Evolutionary conservation across 805 yeast species (phyloP), one percentile per base, ranked within the genome.

Genomic region (Lachancea dasiensis): DNA sequence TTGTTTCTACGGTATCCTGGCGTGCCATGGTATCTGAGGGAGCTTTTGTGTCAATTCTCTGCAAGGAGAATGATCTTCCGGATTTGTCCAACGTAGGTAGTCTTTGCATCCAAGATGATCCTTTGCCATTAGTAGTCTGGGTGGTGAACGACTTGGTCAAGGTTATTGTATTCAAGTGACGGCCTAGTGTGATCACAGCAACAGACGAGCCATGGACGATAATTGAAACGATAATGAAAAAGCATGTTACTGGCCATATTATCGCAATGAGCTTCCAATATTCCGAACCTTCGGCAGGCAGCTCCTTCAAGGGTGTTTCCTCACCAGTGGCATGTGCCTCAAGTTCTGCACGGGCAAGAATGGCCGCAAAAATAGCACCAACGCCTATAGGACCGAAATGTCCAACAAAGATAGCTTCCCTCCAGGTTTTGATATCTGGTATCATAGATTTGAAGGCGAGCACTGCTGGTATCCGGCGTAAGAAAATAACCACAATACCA

Each of bases 331-430:
- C 63, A 41, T 63, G 65, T 6, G 61, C 66, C 53, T 85, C 94
- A 37, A 83, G 63, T 44, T 79, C 82, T 7, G 77, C 74, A 44
- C 90, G 73, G 0, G 95, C 86, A 45, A 86, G 66, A 34, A 87
- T 79, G 5, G 85, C 79, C 28, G 92, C 90, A 60, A 84, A 86
- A 6, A 87, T 69, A 1, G 95, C 95, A 41, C 96, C 95, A 16
- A 87, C 96, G 33, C 97, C 97, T 54, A 89, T 85, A 2, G 97
- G 96, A 13, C 97, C 97, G 60, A 89, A 87, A 63, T 87, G 95
- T 15, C 96, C 96, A 58, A 94, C 86, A 60, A 89, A 89, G 3
- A 87, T 57, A 0, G 96, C 96, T 59, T 87, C 97, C 58, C 95
- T 76, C 95, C 96, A 87, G 8, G 86, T 74, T 51, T 86, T 79